Evolutionary conservation across 1,284 basidiomycete genomes (phyloP).

Genomic region (Sporisorium scitamineum): DNA sequence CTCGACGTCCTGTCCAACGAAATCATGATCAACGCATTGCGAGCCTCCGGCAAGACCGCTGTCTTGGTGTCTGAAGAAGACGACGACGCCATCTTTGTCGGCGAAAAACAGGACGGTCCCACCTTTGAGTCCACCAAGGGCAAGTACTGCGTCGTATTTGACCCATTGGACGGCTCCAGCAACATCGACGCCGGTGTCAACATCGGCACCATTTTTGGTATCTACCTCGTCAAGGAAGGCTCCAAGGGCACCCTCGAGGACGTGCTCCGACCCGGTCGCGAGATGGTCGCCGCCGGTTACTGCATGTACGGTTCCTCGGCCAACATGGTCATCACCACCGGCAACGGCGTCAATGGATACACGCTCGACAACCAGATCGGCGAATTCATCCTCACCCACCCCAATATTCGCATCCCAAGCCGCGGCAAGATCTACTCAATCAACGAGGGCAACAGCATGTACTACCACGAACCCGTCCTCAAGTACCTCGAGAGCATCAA

Average conservation of each 20-base stretch:
- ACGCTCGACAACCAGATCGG: constrained; percentile 88
- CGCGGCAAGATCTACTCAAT: constrained; percentile 99
- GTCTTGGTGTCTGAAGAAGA: constrained; percentile 97
- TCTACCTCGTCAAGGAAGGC: constrained; percentile 84
- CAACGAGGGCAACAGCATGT: constrained; percentile 97
- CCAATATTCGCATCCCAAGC: constrained; percentile 90
- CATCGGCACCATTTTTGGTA: constrained; percentile 99
- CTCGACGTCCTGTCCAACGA: constrained; percentile 97
- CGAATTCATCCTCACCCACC: constrained; percentile 99
- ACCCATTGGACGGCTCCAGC: constrained; percentile 96
- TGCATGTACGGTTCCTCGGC: constrained; percentile 94
- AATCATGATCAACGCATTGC: constrained; percentile 94
- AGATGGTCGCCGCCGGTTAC: constrained; percentile 95
- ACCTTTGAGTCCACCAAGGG: constrained; percentile 63
- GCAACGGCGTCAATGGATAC: constrained; percentile 96
- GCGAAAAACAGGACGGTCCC: constrained; percentile 71
- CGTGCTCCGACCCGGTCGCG: constrained; percentile 90
- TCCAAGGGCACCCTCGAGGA: constrained; percentile 84
- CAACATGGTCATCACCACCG: constrained; percentile 95
- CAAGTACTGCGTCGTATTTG: constrained; percentile 92
- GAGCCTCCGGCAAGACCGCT: constrained; percentile 92
- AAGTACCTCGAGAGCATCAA: constrained; percentile 97
- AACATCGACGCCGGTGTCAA: constrained; percentile 99
- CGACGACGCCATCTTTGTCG: constrained; percentile 89
- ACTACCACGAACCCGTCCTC: constrained; percentile 79